phyloP scores from a whole-genome alignment of 2,329 filamentous ascomycete genomes.

The Colletotrichum sp. region DNA sequence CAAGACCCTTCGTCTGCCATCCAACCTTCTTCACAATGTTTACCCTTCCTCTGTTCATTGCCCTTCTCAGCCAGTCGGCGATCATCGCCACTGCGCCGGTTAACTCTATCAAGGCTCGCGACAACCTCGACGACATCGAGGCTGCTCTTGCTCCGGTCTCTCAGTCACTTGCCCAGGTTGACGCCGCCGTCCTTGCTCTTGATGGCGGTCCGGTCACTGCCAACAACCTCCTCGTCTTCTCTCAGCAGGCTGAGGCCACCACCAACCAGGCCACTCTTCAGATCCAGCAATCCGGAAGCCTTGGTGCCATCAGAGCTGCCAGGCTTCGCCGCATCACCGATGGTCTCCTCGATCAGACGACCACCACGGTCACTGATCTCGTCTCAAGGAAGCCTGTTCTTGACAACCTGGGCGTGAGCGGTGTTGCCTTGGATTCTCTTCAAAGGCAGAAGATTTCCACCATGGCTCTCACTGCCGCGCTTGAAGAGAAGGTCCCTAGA shows the following conservation, averaged over 20 bases:
- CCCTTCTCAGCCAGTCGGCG: constrained; percentile 8
- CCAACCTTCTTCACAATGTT: not conserved
- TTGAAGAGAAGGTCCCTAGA: constrained; percentile 29
- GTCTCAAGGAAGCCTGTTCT: constrained; percentile 28
- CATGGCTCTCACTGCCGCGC: constrained; percentile 26
- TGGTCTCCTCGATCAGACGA: constrained; percentile 25
- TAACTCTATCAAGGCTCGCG: not conserved
- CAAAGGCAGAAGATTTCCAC: constrained; percentile 25
- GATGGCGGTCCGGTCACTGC: constrained; percentile 12
- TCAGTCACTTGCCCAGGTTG: constrained; percentile 1
- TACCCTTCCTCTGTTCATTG: not conserved
- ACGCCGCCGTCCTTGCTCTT: constrained; percentile 5
- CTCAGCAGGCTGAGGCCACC: constrained; percentile 14
- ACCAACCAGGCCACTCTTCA: constrained; percentile 26
- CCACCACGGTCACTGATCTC: constrained; percentile 24
- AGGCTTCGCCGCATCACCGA: constrained; percentile 24
- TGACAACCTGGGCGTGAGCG: constrained; percentile 29
- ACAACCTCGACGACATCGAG: constrained; percentile 4
- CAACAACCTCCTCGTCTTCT: constrained; percentile 8
- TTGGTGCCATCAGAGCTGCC: constrained; percentile 25
- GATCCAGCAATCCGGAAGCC: constrained; percentile 26
- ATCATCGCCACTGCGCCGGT: constrained; percentile 1
- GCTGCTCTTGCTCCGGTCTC: constrained; percentile 4
- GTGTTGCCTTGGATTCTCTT: constrained; percentile 26
- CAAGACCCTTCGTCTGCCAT: constrained; percentile 3